A percentile compares a stretch with the other conserved stretches of the same genome.
phyloP scores from a whole-genome alignment of 805 yeast species.

The Metschnikowia corniflorae region DNA sequence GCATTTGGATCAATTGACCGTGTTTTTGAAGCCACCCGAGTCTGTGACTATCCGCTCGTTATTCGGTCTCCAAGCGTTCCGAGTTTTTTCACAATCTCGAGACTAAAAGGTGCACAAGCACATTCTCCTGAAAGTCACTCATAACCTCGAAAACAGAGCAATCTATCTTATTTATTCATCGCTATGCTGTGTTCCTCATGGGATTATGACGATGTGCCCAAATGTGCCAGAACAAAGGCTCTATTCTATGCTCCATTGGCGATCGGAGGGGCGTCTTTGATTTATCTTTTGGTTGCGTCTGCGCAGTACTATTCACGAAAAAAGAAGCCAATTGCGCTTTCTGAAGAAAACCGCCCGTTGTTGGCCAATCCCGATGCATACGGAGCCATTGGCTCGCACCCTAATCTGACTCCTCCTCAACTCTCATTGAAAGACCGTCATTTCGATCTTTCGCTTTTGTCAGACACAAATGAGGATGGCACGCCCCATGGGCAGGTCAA shows the following conservation, averaged over 20 bases:
- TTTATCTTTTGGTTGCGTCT: conserved; percentile 23
- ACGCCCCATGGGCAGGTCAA: conserved; percentile 54
- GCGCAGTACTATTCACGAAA: conserved; percentile 4
- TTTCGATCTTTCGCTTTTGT: conserved; percentile 57
- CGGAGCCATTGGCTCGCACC: conserved; percentile 24
- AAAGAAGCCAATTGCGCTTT: conserved; percentile 13
- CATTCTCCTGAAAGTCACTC: not conserved
- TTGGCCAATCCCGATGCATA: conserved; percentile 31
- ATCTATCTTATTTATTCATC: not conserved
- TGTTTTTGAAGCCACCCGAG: too few relatives aligned
- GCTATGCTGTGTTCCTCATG: conserved; percentile 34
- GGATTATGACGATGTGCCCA: conserved; percentile 60
- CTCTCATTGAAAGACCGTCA: conserved; percentile 50
- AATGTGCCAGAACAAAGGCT: conserved; percentile 45
- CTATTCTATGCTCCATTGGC: conserved; percentile 33
- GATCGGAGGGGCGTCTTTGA: conserved; percentile 27
- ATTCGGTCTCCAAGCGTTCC: too few relatives aligned
- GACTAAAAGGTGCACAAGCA: too few relatives aligned
- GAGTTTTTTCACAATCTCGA: too few relatives aligned
- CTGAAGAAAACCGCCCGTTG: conserved; percentile 32
- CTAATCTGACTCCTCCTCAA: conserved; percentile 11
- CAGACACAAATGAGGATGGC: conserved; percentile 56
- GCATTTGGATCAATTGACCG: too few relatives aligned
- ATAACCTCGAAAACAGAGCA: not conserved
- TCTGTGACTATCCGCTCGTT: too few relatives aligned